Base-by-base conservation (phyloP, 306 rosid genomes). In the Myrica gale region DNA sequence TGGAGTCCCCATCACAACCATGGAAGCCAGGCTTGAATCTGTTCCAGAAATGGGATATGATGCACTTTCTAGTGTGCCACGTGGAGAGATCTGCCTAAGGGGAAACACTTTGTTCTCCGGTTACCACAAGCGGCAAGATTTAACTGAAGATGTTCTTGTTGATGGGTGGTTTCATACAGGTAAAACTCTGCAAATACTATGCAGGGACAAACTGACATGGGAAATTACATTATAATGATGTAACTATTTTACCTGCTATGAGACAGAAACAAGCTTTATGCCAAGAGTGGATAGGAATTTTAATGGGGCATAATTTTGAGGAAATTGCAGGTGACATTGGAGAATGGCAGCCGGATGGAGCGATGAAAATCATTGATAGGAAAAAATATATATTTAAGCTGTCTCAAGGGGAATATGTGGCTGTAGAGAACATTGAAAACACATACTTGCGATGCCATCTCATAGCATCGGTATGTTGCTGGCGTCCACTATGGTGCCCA, bases 141-240 rank as follows among this genome's bases (percentile, higher is more conserved):
- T 95, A 37, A 86, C 97, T 0, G 81, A 87, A 71, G 88, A 92
- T 44, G 96, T 95, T 55, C 62, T 89, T 8, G 74, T 90, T 82
- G 97, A 92, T 69, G 97, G 96, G n/a, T 92, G 98, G 98, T 92
- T 95, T 84, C 98, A 95, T 78, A 95, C 97, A 82, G 97, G 98
- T 95, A 92, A 74, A 48, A 19, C 77, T 63, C 10, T 23, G 41
- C 42, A 43, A 57, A 15, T 66, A 42, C 50, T 5, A 21, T 50
- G 51, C n/a, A 39, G 42, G 15, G 69, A 63, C 69, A 63, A 39
- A 57, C 26, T 50, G 5, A 52, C 19, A 16, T 1, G 57, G 7
- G 11, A 3, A 23, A 0, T 21, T 66, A n/a, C 23, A 16, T 65
- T 42, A 37, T 47, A 52, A 21, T 52, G 56, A 32, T 7, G 68